phyloP scores from a whole-genome alignment of 306 rosid genomes.

The Cucurbita maxima region DNA sequence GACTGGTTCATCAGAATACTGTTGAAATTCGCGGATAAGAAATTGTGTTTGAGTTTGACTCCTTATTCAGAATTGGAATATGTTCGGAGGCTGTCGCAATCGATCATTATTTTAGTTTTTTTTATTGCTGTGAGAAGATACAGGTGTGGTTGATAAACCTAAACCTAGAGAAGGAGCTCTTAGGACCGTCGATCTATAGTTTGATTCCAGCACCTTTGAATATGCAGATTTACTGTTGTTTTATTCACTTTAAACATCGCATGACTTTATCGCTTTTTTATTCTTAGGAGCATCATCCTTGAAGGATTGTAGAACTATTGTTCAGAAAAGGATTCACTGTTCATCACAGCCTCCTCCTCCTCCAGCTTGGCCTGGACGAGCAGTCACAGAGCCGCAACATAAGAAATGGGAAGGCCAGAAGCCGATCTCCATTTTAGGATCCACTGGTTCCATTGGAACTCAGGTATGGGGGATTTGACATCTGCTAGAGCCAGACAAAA shows the following conservation, averaged over 20 bases:
- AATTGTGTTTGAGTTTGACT: neutral
- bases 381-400: constrained; percentile 31
- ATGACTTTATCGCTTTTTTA: neutral
- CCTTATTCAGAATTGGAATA: neutral
- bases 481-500: neutral
- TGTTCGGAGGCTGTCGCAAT: neutral
- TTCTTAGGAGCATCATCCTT: constrained; percentile 42
- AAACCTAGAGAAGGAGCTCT: neutral
- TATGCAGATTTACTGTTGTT: neutral
- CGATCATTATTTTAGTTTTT: neutral
- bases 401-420: constrained; percentile 79
- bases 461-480: constrained; percentile 36
- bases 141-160: neutral
- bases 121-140: neutral
- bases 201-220: neutral
- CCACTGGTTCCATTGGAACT: constrained; percentile 95
- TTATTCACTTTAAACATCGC: constrained; percentile 5
- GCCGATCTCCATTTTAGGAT: constrained; percentile 81
- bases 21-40: neutral
- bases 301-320: constrained; percentile 24
- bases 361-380: constrained; percentile 98
- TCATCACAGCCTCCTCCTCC: constrained; percentile 53
- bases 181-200: neutral
- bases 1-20: neutral
- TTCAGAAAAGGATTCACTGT: constrained; percentile 41